A percentile compares a stretch with the other conserved stretches of the same genome.
Conservation (phyloP, 2,329 filamentous ascomycete species). For the Ascochyta pisi region DNA sequence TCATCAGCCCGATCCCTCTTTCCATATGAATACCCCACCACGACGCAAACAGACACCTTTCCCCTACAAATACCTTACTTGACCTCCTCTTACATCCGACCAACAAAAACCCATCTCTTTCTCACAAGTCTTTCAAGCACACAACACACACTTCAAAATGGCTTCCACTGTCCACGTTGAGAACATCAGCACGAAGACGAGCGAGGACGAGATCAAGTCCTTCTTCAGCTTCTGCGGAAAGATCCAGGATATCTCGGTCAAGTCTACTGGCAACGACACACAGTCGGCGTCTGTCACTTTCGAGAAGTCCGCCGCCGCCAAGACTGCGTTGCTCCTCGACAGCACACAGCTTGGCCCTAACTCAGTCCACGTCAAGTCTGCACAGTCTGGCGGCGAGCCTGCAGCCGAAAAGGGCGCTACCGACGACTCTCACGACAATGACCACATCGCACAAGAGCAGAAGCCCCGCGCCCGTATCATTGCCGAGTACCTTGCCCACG, state of each 20-base stretch:
- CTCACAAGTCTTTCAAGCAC: conserved; percentile 12
- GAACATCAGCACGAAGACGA: conserved; percentile 82
- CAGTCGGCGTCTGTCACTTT: conserved; percentile 94
- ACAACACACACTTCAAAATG: conserved; percentile 48
- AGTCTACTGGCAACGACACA: conserved; percentile 65
- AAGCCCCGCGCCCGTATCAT: conserved; percentile 94
- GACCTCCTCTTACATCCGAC: neutral
- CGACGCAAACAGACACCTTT: neutral
- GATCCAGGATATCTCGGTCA: conserved; percentile 83
- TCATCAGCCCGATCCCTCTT: conserved; percentile 7
- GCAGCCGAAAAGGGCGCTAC: conserved; percentile 65
- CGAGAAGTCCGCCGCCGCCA: conserved; percentile 94
- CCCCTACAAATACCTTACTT: neutral
- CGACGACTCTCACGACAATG: conserved; percentile 58
- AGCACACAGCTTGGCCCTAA: conserved; percentile 87
- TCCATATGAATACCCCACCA: conserved; percentile 21
- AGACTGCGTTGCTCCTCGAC: conserved; percentile 95
- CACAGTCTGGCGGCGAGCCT: conserved; percentile 70
- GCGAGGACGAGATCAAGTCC: conserved; percentile 89
- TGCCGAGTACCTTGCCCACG: conserved; percentile 95
- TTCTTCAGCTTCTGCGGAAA: conserved; percentile 99
- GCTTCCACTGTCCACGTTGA: conserved; percentile 81
- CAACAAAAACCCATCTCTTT: conserved; percentile 5
- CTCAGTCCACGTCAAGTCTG: conserved; percentile 79
- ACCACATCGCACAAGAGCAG: conserved; percentile 90